Evolutionary conservation across 306 rosid genomes (phyloP), one percentile per base, ranked within the genome.

Genomic region (Cicer cuneatum): DNA sequence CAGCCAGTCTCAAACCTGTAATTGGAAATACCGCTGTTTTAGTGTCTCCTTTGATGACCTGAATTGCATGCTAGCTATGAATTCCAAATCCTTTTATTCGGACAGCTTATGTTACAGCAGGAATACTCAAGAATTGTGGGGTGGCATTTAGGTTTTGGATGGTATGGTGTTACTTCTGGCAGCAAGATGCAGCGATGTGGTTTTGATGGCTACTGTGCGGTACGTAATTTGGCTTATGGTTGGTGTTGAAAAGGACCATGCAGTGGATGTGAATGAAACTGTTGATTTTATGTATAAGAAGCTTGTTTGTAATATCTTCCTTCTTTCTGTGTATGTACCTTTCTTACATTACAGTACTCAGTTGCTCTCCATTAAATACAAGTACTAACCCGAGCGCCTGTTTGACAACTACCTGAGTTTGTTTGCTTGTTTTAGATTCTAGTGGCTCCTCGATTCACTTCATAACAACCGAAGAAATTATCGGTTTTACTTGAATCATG

Each of bases 21-120:
- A 83, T 82, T 2, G 97, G 93, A 73, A 94, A 82, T 19, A 90
- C 89, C 15, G 97, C 96, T 56, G 98, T 93, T 66, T 65, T 93
- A 82, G 98, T 91, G 63, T 81, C 87, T 54, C 86, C 86, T 61
- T 51, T 74, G 71, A 79, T 89, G 81, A 85, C 86, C 45, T 85
- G 80, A 74, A 74, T 80, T 66, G 72, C 86, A 37, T 83, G 84
- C 69, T 78, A 77, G 85, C 75, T 78, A 75, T 81, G 79, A 74
- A 54, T 46, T 79, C 62, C 40, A 47, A 38, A 48, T 69, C 24
- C 39, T 41, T 46, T 78, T 29, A 35, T 58, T 39, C 72, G 5
- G 33, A 58, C 64, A 58, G 33, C 58, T 21, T 19, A 61, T 51
- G 51, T 29, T 62, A 61, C 42, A 56, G 63, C 56, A 72, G 86